A percentile compares a stretch with the other conserved stretches of the same genome.
These are phyloP conservation scores for Plantago coronopus DNA, from an alignment of 305 asterid genomes.

Conservation along the genomic window DNA sequence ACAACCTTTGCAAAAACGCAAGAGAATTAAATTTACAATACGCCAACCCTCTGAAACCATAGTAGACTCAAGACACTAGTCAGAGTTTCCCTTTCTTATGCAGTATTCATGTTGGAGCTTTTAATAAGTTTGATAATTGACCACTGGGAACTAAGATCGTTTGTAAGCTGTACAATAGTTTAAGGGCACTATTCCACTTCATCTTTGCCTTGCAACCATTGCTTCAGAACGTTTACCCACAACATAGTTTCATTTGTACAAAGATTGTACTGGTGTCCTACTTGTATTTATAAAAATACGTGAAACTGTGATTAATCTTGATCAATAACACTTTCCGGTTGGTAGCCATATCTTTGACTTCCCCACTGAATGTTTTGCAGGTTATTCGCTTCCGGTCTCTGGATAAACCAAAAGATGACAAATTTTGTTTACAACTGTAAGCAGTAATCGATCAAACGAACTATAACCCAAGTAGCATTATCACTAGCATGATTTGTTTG, in stretches of 20 bases:
- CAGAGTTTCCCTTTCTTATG: neutral
- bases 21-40: too few species aligned
- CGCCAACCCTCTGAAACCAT: too few species aligned
- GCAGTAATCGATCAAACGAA: slow-evolving; percentile 24
- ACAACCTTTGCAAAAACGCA: too few species aligned
- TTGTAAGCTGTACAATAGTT: neutral
- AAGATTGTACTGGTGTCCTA: neutral
- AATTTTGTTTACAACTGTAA: slow-evolving; percentile 49
- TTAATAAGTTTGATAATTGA: slow-evolving; percentile 4
- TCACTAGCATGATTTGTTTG: slow-evolving; percentile 17
- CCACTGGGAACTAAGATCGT: neutral
- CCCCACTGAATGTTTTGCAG: slow-evolving; percentile 30
- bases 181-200: slow-evolving; percentile 12
- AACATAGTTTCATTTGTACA: neutral
- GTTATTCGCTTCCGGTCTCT: slow-evolving; percentile 49
- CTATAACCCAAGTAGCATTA: slow-evolving; percentile 12
- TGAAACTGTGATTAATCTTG: neutral
- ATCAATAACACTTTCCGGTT: neutral
- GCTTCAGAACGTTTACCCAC: neutral
- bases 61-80: too few species aligned
- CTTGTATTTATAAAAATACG: slow-evolving; percentile 4
- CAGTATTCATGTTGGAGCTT: slow-evolving; percentile 1
- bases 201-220: slow-evolving; percentile 5
- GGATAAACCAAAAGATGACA: slow-evolving; percentile 54
- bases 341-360: slow-evolving; percentile 13